A percentile compares a stretch with the other conserved stretches of the same genome.
phyloP scores from a whole-genome alignment of 371 early-diverging fungal genomes.

The Gilbertella persicaria region DNA sequence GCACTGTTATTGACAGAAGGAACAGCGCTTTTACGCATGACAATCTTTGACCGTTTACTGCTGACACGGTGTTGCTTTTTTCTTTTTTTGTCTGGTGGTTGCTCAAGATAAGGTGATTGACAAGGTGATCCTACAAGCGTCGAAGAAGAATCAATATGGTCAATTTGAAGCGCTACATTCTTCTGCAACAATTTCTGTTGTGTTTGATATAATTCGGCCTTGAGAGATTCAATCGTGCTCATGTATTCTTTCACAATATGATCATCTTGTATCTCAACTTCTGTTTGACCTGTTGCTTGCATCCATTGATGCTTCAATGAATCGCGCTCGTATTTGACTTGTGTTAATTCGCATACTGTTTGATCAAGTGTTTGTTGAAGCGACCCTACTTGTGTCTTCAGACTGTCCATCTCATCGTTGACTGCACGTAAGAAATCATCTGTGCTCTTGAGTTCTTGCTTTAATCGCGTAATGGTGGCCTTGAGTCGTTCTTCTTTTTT shows the following conservation, averaged over 20 bases:
- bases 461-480: conserved; percentile 29
- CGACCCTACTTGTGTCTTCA: conserved; percentile 30
- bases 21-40: conserved; percentile 7
- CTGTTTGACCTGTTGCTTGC: neutral
- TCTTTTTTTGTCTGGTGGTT: conserved; percentile 3
- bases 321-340: conserved; percentile 32
- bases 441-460: conserved; percentile 39
- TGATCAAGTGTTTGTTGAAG: conserved; percentile 18
- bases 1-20: neutral
- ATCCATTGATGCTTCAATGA: conserved; percentile 11
- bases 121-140: conserved; percentile 19
- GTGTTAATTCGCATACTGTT: conserved; percentile 23
- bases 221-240: conserved; percentile 23
- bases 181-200: conserved; percentile 12
- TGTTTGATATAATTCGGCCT: conserved; percentile 11
- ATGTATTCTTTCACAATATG: conserved; percentile 23
- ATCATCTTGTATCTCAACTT: neutral
- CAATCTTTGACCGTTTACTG: conserved; percentile 14
- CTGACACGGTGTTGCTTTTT: conserved; percentile 14
- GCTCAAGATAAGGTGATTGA: neutral
- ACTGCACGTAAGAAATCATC: conserved; percentile 43
- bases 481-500: conserved; percentile 27
- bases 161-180: conserved; percentile 1
- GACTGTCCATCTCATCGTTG: conserved; percentile 46
- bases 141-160: conserved; percentile 18